A percentile compares a stretch with the other conserved stretches of the same genome.
Evolutionary conservation across 345 rosid genomes (phyloP).

Genomic region (Eutrema japonicum): DNA sequence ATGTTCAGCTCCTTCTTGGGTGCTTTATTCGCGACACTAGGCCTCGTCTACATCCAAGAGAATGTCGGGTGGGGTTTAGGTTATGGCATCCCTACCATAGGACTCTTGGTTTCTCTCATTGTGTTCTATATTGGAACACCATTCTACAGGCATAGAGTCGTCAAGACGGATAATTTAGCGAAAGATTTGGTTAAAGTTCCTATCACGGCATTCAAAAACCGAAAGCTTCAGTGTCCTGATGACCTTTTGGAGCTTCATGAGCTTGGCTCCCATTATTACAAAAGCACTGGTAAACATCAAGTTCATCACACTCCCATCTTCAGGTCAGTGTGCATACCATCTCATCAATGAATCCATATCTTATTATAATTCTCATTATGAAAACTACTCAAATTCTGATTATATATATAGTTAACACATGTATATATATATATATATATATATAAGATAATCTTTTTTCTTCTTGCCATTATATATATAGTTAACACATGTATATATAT

Average conservation of each 20-base stretch:
- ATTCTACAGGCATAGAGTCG: conserved; percentile 71
- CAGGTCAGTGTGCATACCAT: conserved; percentile 52
- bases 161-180: conserved; percentile 66
- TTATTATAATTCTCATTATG: too few relatives aligned
- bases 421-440: too few relatives aligned
- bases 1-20: conserved; percentile 89
- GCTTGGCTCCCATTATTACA: conserved; percentile 57
- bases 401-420: too few relatives aligned
- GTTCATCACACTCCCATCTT: conserved; percentile 66
- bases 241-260: conserved; percentile 64
- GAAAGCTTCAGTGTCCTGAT: conserved; percentile 60
- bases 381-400: background rate
- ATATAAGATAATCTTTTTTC: conserved; percentile 3
- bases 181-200: conserved; percentile 63
- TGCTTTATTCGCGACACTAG: conserved; percentile 70
- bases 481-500: too few relatives aligned
- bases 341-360: background rate
- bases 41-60: conserved; percentile 90
- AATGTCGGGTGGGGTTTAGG: conserved; percentile 92
- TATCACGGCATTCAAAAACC: conserved; percentile 58
- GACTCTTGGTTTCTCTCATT: conserved; percentile 65
- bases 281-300: conserved; percentile 60
- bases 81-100: conserved; percentile 79
- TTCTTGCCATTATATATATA: background rate
- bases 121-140: conserved; percentile 87